A percentile compares a stretch with the other conserved stretches of the same genome.
These are phyloP conservation scores for Colletotrichum caudatum DNA, from an alignment of 2,329 filamentous ascomycete genomes.

Conservation along the genomic window DNA sequence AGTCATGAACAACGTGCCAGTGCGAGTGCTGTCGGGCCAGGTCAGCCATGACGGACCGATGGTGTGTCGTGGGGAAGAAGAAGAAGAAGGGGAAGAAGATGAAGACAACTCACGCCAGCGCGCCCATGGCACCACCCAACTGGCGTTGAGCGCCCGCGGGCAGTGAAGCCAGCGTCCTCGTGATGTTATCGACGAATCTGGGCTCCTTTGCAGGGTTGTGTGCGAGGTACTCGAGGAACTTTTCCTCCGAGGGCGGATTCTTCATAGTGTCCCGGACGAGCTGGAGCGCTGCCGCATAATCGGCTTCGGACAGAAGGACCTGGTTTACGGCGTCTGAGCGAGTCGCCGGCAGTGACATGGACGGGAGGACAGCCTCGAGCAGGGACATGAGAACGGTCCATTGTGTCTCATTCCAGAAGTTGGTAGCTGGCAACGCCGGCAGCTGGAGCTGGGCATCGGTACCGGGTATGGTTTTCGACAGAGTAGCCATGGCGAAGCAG, in stretches of 20 bases:
- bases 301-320: slow-evolving; percentile 61
- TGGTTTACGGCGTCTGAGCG: slow-evolving; percentile 55
- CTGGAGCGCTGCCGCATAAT: slow-evolving; percentile 61
- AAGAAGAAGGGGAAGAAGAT: background rate
- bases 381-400: slow-evolving; percentile 68
- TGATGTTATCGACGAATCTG: slow-evolving; percentile 63
- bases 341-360: slow-evolving; percentile 61
- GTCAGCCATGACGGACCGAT: slow-evolving; percentile 5
- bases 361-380: slow-evolving; percentile 70
- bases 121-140: slow-evolving; percentile 55
- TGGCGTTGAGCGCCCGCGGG: slow-evolving; percentile 50
- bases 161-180: slow-evolving; percentile 55
- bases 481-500: slow-evolving; percentile 24
- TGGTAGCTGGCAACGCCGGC: slow-evolving; percentile 43
- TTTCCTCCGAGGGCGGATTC: slow-evolving; percentile 55
- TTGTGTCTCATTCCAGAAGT: slow-evolving; percentile 61
- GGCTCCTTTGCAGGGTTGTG: slow-evolving; percentile 64
- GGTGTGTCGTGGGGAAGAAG: background rate
- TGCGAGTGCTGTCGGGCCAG: slow-evolving; percentile 63
- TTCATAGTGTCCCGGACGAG: slow-evolving; percentile 52
- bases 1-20: slow-evolving; percentile 74
- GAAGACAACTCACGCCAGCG: slow-evolving; percentile 57
- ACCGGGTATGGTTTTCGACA: slow-evolving; percentile 17
- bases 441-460: slow-evolving; percentile 23
- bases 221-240: slow-evolving; percentile 65